Conservation (phyloP, 306 rosid species). For the Dryas drummondii region DNA sequence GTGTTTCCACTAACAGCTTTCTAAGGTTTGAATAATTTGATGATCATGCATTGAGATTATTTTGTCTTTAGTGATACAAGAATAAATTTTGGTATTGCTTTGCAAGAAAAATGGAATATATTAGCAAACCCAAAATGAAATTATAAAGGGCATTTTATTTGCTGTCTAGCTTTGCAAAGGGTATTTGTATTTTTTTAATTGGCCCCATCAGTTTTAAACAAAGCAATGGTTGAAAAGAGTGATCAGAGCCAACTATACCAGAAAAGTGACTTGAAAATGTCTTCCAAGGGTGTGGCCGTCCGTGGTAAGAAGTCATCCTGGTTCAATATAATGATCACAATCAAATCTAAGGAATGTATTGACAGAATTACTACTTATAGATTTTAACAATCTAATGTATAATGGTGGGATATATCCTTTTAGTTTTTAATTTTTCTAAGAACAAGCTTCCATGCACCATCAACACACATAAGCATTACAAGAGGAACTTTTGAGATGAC, state of each 20-base stretch:
- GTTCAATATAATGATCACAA: slow-evolving; percentile 27
- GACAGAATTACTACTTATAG: neutral
- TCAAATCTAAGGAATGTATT: slow-evolving; percentile 23
- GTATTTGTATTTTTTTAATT: neutral
- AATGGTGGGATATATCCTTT: neutral
- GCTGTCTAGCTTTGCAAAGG: neutral
- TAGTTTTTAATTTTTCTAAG: neutral
- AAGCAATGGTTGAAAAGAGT: neutral
- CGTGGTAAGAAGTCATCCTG: slow-evolving; percentile 98
- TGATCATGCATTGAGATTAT: neutral
- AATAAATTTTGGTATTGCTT: neutral
- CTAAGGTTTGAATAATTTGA: neutral
- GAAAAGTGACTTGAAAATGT: slow-evolving; percentile 91
- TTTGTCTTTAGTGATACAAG: neutral
- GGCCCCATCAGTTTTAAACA: neutral
- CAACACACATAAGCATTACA: neutral
- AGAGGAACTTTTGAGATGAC: neutral
- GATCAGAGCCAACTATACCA: slow-evolving; percentile 52
- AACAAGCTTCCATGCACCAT: slow-evolving; percentile 5
- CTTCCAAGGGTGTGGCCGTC: slow-evolving; percentile 97
- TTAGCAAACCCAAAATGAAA: neutral
- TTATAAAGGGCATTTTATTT: neutral
- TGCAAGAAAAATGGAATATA: neutral
- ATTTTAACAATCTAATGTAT: neutral
- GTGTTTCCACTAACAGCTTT: neutral